Evolutionary conservation across 225 moss, liverwort and hornwort genomes (phyloP), one percentile per base, ranked within the genome.

Genomic region (Physcomitrellopsis africana): DNA sequence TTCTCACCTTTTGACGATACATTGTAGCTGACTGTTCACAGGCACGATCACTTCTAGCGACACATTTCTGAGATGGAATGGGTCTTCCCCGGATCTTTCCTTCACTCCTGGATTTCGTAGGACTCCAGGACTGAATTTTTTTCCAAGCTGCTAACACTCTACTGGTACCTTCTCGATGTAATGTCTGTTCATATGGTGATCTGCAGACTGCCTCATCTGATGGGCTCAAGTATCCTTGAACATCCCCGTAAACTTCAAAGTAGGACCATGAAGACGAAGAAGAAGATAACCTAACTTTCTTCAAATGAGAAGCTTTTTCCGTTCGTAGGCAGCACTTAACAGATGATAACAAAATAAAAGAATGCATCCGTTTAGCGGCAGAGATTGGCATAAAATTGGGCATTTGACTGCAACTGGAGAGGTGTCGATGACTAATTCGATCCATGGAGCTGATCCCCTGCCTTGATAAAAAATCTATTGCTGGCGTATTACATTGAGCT

Each of bases 211-310:
- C 37, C 22, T n/a, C 69, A 47, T 70, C 78, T 18, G 52, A 51
- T 13, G 49, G 62, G 43, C 75, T 81, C 70, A 51, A 26, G 51
- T 44, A 61, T 22, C 52, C 84, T 42, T 78, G 69, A 48, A 69
- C 79, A 67, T 83, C 79, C 37, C 79, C 82, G 26, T 83, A 83
- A 13, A 83, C 82, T 5, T 83, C 82, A 56, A 79, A 83, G 53
- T 70, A 83, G 17, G 75, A 78, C 74, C 69, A 55, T 54, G 78
- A 78, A 65, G 82, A 43, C 9, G 78, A 53, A 48, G 81, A 68
- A 72, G 76, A 48, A 27, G 77, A 54, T 29, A 61, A 27, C 24
- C 67, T 68, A 22, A 68, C 63, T 27, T 73, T 82, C 56, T 56
- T 62, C 4, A 68, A 52, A 29, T 68, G 63, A 68, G 77, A 58